A percentile compares a stretch with the other conserved stretches of the same genome.
Evolutionary conservation across 73 alveolate species (phyloP).

Genomic region (Symbiodinium natans): DNA sequence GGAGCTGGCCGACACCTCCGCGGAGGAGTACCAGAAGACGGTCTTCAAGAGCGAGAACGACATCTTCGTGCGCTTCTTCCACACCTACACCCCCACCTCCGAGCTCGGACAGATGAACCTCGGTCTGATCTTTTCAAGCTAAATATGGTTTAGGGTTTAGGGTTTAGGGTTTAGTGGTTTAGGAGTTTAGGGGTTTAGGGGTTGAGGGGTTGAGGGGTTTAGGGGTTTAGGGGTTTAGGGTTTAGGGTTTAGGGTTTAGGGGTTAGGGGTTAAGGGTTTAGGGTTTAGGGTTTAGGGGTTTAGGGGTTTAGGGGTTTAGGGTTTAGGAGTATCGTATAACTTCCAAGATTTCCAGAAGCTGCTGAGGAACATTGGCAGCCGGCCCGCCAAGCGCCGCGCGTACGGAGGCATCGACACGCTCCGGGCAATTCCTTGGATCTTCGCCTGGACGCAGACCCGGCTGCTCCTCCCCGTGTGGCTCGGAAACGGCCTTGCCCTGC

Average conservation of each 20-base stretch:
- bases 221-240: too few relatives aligned
- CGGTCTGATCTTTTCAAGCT: too few relatives aligned
- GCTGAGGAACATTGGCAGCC: constrained; percentile 88
- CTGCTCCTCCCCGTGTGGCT: constrained; percentile 91
- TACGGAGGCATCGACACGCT: constrained; percentile 90
- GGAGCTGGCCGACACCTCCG: constrained; percentile 71
- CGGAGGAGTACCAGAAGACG: constrained; percentile 68
- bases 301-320: too few relatives aligned
- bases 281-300: too few relatives aligned
- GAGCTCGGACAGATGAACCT: constrained; percentile 85
- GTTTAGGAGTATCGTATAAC: too few relatives aligned
- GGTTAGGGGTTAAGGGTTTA: too few relatives aligned
- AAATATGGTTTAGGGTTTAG: too few relatives aligned
- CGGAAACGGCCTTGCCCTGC: constrained; percentile 62
- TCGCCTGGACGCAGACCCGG: constrained; percentile 94
- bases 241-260: too few relatives aligned
- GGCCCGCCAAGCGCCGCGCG: constrained; percentile 79
- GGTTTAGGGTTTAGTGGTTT: too few relatives aligned
- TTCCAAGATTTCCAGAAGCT: neutral
- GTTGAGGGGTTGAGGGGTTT: too few relatives aligned
- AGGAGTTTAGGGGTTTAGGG: too few relatives aligned
- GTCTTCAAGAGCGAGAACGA: constrained; percentile 86
- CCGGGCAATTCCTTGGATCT: constrained; percentile 93
- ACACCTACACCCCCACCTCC: constrained; percentile 51
- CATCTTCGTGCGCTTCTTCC: constrained; percentile 84